phyloP scores from a whole-genome alignment of 2,329 filamentous ascomycete species.

The Pezizomycotina sp. region DNA sequence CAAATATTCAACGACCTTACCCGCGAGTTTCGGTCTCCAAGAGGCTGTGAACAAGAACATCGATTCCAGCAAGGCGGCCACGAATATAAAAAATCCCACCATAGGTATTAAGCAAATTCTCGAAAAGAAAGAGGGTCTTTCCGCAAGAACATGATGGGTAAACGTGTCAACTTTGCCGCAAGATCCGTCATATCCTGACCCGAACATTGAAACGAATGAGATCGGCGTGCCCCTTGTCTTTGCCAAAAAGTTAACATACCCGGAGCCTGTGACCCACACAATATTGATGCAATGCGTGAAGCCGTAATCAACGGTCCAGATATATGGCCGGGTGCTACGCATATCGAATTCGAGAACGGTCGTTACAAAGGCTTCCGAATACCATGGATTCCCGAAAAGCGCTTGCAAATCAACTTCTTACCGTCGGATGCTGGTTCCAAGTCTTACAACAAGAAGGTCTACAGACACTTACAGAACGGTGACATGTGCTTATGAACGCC shows the following conservation, averaged over 20 bases:
- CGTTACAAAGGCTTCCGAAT: conserved; percentile 67
- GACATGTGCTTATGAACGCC: conserved; percentile 98
- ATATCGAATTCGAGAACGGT: conserved; percentile 90
- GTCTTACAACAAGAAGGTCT: conserved; percentile 83
- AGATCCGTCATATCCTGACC: conserved; percentile 96
- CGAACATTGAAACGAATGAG: conserved; percentile 97
- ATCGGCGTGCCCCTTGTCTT: conserved; percentile 98
- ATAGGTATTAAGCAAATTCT: conserved; percentile 85
- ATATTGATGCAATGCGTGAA: conserved; percentile 88
- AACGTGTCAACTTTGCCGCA: conserved; percentile 95
- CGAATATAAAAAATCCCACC: conserved; percentile 57
- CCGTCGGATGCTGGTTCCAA: conserved; percentile 58
- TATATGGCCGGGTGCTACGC: conserved; percentile 83
- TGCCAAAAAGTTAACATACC: conserved; percentile 86
- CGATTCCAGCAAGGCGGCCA: conserved; percentile 68
- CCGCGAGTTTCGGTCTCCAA: conserved; percentile 40
- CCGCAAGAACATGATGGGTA: conserved; percentile 99
- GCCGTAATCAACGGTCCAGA: conserved; percentile 89
- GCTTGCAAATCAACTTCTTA: conserved; percentile 77
- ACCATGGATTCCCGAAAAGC: conserved; percentile 47
- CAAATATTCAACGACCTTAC: conserved; percentile 6
- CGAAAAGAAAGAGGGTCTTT: conserved; percentile 99
- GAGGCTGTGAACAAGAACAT: conserved; percentile 85
- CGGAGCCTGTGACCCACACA: conserved; percentile 96
- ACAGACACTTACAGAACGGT: conserved; percentile 87